Evolutionary conservation across 2,329 filamentous ascomycete species (phyloP).

Genomic region (Diaporthe ilicicola): DNA sequence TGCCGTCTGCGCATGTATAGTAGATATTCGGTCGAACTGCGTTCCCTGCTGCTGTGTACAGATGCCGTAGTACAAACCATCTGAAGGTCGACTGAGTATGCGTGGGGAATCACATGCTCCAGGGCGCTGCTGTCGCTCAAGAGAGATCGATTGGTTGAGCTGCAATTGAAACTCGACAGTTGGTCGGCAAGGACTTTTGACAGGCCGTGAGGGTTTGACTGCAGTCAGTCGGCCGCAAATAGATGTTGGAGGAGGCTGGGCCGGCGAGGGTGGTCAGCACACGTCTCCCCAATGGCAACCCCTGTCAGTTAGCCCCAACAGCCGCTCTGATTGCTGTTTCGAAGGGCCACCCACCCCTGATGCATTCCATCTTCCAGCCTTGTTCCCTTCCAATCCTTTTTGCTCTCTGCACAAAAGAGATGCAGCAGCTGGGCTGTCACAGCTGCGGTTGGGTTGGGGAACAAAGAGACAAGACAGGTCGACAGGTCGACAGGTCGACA

Average conservation of each 20-base stretch:
- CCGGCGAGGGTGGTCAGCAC: slow-evolving; percentile 1
- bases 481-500: not conserved
- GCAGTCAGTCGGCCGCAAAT: not conserved
- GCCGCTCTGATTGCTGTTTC: slow-evolving; percentile 10
- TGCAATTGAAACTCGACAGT: not conserved
- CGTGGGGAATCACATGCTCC: not conserved
- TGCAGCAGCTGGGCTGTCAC: slow-evolving; percentile 2
- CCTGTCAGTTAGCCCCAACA: not conserved
- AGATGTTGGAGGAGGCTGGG: slow-evolving; percentile 17
- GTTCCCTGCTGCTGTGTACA: not conserved
- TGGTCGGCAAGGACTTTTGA: not conserved
- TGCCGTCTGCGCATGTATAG: not conserved
- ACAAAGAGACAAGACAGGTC: not conserved
- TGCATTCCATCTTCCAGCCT: slow-evolving; percentile 1
- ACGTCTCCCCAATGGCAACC: not conserved
- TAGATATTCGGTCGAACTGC: not conserved
- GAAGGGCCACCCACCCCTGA: slow-evolving; percentile 9
- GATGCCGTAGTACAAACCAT: not conserved
- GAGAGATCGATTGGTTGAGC: too few relatives aligned
- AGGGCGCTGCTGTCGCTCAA: not conserved
- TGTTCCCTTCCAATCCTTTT: slow-evolving; percentile 3
- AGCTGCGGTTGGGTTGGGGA: not conserved
- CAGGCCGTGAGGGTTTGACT: slow-evolving; percentile 8
- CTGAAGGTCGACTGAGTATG: not conserved
- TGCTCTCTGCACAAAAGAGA: not conserved